These are phyloP conservation scores for Coriaria nepalensis DNA, from an alignment of 306 rosid genomes.

Conservation along the genomic window DNA sequence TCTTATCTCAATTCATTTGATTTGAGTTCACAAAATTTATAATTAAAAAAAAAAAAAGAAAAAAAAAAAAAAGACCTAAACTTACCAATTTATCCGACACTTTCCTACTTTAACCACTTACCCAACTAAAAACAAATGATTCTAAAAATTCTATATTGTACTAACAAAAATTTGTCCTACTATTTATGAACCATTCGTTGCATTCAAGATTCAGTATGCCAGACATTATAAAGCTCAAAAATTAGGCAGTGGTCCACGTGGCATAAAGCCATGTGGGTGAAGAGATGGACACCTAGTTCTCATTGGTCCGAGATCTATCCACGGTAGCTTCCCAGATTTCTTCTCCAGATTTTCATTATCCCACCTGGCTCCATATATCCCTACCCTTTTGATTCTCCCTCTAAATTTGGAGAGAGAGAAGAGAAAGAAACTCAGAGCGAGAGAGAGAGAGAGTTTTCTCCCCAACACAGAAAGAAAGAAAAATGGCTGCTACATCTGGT, in stretches of 20 bases:
- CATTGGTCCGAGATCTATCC: slow-evolving; percentile 96
- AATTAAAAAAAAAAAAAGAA: too few species aligned
- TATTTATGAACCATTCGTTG: too few species aligned
- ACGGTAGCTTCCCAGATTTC: slow-evolving; percentile 28
- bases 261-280: neutral
- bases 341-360: slow-evolving; percentile 58
- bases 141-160: too few species aligned
- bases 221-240: too few species aligned
- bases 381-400: slow-evolving; percentile 25
- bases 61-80: too few species aligned
- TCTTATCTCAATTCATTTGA: too few species aligned
- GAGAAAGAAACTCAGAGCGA: neutral
- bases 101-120: too few species aligned
- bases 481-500: slow-evolving; percentile 91
- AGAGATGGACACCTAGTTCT: slow-evolving; percentile 33
- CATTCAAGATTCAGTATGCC: neutral
- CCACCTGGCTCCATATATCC: slow-evolving; percentile 40
- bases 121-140: too few species aligned
- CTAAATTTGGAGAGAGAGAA: neutral
- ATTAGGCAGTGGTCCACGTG: too few species aligned
- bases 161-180: too few species aligned
- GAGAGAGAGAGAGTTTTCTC: neutral
- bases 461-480: neutral
- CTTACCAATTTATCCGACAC: too few species aligned
- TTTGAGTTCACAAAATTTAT: too few species aligned